Conservation (phyloP, 2,329 filamentous ascomycete species). For the Leptographium lundbergii region DNA sequence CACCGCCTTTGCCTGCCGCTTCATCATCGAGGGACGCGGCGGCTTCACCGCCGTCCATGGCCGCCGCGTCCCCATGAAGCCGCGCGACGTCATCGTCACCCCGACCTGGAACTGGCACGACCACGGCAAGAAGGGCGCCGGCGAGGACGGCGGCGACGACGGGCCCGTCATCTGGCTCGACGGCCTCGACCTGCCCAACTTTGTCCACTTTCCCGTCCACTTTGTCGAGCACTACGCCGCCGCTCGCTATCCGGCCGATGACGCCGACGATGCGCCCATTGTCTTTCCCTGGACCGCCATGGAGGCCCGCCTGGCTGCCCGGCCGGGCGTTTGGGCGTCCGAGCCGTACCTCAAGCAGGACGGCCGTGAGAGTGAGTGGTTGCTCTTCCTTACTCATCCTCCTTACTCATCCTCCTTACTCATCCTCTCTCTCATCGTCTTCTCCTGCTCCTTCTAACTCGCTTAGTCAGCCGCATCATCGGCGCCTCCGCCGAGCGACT, state of each 20-base stretch:
- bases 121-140: slow-evolving; percentile 38
- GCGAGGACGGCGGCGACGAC: background rate
- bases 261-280: slow-evolving; percentile 25
- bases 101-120: slow-evolving; percentile 45
- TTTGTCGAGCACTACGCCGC: slow-evolving; percentile 36
- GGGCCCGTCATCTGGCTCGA: slow-evolving; percentile 45
- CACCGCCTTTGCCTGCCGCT: slow-evolving; percentile 39
- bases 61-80: slow-evolving; percentile 31
- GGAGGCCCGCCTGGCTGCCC: slow-evolving; percentile 26
- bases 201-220: slow-evolving; percentile 35
- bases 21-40: slow-evolving; percentile 40
- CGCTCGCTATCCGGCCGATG: slow-evolving; percentile 25
- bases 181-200: slow-evolving; percentile 37
- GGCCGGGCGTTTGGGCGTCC: slow-evolving; percentile 16
- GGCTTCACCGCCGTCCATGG: slow-evolving; percentile 45
- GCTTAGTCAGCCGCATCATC: slow-evolving; percentile 27
- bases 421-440: no score
- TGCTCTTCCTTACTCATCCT: background rate
- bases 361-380: slow-evolving; percentile 17
- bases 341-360: slow-evolving; percentile 20
- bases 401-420: no score
- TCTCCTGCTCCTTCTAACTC: slow-evolving; percentile 8
- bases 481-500: slow-evolving; percentile 34
- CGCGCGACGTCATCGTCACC: slow-evolving; percentile 40
- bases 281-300: slow-evolving; percentile 36